These are phyloP conservation scores for Cajanus cajan DNA, from an alignment of 306 rosid genomes.

Conservation along the genomic window DNA sequence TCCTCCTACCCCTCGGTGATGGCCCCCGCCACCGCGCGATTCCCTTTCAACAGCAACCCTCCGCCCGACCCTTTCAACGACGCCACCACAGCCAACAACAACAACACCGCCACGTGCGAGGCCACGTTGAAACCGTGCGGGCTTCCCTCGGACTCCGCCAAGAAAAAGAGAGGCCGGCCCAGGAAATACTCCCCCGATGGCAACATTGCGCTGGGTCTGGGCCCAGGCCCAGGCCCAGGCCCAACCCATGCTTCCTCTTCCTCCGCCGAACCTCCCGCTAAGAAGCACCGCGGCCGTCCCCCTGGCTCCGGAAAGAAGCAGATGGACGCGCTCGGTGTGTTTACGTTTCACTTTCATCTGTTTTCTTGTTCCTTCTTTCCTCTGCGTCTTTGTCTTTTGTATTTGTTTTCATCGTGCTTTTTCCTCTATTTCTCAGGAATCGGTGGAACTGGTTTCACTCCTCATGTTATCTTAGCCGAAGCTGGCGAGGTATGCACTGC, in stretches of 20 bases:
- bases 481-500: conserved; percentile 63
- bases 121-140: conserved; percentile 45
- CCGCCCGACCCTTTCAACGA: conserved; percentile 38
- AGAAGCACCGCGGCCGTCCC: conserved; percentile 79
- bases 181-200: conserved; percentile 73
- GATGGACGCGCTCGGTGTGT: conserved; percentile 58
- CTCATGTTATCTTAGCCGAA: conserved; percentile 69
- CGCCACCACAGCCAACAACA: neutral
- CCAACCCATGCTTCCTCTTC: conserved; percentile 46
- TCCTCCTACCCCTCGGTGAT: conserved; percentile 53
- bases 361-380: neutral
- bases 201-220: conserved; percentile 65
- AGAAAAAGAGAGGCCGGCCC: conserved; percentile 93
- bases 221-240: conserved; percentile 15
- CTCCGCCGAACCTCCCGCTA: conserved; percentile 51
- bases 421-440: conserved; percentile 39
- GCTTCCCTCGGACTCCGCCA: conserved; percentile 48
- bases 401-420: neutral
- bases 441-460: conserved; percentile 60
- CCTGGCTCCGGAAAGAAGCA: conserved; percentile 78
- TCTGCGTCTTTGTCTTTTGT: neutral
- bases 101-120: neutral
- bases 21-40: conserved; percentile 47
- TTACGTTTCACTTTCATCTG: neutral
- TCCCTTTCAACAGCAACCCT: conserved; percentile 39